Evolutionary conservation across 2,329 filamentous ascomycete genomes (phyloP).

Genomic region (Hymenoscyphus albidus): DNA sequence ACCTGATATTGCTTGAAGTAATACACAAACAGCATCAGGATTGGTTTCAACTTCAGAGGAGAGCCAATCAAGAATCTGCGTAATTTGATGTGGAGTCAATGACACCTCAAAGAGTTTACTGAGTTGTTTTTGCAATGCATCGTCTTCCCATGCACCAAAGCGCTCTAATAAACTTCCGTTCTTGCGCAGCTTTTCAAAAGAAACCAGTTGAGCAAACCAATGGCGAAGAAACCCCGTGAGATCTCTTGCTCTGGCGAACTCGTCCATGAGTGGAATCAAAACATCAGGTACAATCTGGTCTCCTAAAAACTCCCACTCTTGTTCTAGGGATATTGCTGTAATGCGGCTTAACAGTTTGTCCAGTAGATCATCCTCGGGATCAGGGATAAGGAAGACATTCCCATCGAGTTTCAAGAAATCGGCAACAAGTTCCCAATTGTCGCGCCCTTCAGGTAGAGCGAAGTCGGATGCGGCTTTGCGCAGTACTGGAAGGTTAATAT

Average conservation of each 20-base stretch:
- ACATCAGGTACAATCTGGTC: conserved; percentile 35
- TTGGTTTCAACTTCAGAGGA: conserved; percentile 26
- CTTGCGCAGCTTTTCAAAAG: conserved; percentile 29
- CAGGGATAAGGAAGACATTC: conserved; percentile 42
- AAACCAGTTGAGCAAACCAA: conserved; percentile 36
- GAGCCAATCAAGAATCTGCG: conserved; percentile 37
- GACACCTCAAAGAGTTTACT: conserved; percentile 36
- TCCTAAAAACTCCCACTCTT: conserved; percentile 20
- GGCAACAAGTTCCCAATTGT: conserved; percentile 41
- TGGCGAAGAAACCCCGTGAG: conserved; percentile 39
- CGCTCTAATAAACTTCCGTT: conserved; percentile 1
- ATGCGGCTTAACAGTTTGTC: conserved; percentile 35
- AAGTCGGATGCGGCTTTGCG: conserved; percentile 33
- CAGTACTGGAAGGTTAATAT: conserved; percentile 35
- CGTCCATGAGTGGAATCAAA: conserved; percentile 40
- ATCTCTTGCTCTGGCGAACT: conserved; percentile 41
- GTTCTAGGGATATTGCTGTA: conserved; percentile 25
- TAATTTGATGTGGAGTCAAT: conserved; percentile 38
- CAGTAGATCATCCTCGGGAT: conserved; percentile 32
- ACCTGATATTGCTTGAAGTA: conserved; percentile 39
- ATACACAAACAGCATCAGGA: conserved; percentile 32
- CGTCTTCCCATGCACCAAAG: conserved; percentile 34
- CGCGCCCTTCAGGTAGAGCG: conserved; percentile 26
- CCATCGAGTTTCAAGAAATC: conserved; percentile 44
- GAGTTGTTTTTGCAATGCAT: conserved; percentile 28